Evolutionary conservation across 2,329 filamentous ascomycete species (phyloP).

Genomic region (Purpureocillium lavendulum): DNA sequence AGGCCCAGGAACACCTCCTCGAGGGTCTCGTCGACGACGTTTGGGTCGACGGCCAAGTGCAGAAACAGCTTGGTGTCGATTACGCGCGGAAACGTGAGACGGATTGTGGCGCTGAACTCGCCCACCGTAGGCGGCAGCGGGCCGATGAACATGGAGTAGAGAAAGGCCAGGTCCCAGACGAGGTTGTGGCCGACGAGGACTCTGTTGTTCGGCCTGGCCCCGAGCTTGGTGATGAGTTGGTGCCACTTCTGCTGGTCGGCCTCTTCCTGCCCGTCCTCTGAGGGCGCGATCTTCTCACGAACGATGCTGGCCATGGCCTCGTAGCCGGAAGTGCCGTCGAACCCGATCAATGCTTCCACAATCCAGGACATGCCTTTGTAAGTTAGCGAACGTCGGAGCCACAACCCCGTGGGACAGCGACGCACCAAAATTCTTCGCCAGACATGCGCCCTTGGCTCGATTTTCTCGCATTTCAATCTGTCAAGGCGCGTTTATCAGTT

Average conservation of each 20-base stretch:
- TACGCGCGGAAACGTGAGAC: constrained; percentile 37
- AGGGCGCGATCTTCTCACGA: too few relatives aligned
- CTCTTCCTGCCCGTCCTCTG: too few relatives aligned
- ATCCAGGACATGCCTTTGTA: neutral
- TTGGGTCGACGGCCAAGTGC: neutral
- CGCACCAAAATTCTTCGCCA: neutral
- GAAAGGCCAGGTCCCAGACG: constrained; percentile 54
- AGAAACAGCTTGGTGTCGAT: constrained; percentile 37
- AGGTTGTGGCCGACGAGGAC: constrained; percentile 56
- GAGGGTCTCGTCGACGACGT: constrained; percentile 18
- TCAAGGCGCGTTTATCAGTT: neutral
- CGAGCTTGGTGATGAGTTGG: too few relatives aligned
- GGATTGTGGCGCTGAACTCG: constrained; percentile 42
- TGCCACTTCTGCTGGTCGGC: neutral
- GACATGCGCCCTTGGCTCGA: neutral
- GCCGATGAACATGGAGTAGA: constrained; percentile 55
- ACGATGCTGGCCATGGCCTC: neutral
- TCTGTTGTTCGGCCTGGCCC: neutral
- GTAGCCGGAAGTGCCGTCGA: neutral
- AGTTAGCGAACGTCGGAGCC: neutral
- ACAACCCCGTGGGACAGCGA: neutral
- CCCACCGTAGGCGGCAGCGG: constrained; percentile 42
- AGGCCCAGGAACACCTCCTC: neutral
- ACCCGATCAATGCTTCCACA: neutral
- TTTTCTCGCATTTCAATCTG: neutral